Percentiles rank a stretch among this genome's conserved stretches.
phyloP scores from a whole-genome alignment of 164 flowering plant genomes.

The Magnolia sinica region DNA sequence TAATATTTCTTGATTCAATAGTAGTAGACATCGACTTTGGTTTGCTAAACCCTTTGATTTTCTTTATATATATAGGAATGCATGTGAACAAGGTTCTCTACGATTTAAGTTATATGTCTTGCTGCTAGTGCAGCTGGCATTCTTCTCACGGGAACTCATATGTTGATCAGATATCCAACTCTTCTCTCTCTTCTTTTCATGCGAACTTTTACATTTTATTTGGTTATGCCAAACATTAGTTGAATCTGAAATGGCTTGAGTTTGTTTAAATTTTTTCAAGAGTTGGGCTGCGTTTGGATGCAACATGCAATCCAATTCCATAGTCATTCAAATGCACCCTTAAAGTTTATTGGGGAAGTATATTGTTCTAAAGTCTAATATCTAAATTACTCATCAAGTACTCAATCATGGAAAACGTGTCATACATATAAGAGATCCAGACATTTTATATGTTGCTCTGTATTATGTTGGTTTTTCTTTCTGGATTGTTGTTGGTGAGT shows the following conservation, averaged over 20 bases:
- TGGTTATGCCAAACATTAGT: not conserved
- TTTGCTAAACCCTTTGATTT: not conserved
- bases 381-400: too few species aligned
- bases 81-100: conserved; percentile 73
- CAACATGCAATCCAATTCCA: too few species aligned
- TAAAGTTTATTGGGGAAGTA: too few species aligned
- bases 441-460: too few species aligned
- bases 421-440: too few species aligned
- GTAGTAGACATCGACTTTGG: not conserved
- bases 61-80: conserved; percentile 44
- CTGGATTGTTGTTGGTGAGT: too few species aligned
- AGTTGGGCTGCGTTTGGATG: too few species aligned
- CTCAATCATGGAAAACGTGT: too few species aligned
- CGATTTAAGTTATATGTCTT: conserved; percentile 59
- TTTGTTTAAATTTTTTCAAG: too few species aligned
- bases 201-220: not conserved
- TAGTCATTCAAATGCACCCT: too few species aligned
- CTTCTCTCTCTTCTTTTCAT: not conserved
- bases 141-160: conserved; percentile 46
- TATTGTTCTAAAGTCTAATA: too few species aligned
- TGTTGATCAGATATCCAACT: conserved; percentile 35
- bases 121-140: conserved; percentile 69
- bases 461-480: too few species aligned
- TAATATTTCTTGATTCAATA: not conserved
- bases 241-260: not conserved